phyloP scores from a whole-genome alignment of 1,284 basidiomycete genomes.

The Cutaneotrichosporon spelunceum region DNA sequence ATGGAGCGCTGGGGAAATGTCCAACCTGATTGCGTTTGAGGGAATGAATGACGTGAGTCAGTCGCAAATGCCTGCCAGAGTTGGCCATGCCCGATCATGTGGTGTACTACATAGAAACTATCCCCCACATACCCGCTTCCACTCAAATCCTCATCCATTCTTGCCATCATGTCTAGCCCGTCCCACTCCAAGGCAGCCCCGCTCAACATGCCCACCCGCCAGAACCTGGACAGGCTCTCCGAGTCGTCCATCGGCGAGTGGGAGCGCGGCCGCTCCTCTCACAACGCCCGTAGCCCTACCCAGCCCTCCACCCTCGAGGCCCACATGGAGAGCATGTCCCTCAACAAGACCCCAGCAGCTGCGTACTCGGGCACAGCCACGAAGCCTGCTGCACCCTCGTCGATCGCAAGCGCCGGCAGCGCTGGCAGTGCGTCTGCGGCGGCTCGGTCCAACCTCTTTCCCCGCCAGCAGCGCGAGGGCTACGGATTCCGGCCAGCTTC shows the following conservation, averaged over 20 bases:
- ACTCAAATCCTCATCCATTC: background rate
- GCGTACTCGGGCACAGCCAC: background rate
- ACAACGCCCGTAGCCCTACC: conserved; percentile 40
- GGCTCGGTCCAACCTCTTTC: conserved; percentile 11
- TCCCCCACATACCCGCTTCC: background rate
- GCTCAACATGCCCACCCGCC: conserved; percentile 32
- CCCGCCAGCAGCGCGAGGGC: conserved; percentile 58
- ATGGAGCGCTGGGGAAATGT: no score
- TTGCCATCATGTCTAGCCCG: conserved; percentile 12
- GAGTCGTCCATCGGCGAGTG: conserved; percentile 49
- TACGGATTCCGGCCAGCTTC: conserved; percentile 74
- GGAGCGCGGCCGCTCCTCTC: conserved; percentile 41
- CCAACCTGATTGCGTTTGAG: no score
- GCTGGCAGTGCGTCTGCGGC: background rate
- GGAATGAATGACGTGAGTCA: no score
- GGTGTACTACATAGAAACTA: background rate
- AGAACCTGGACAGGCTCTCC: conserved; percentile 41
- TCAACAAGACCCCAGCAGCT: conserved; percentile 3
- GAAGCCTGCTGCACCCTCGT: conserved; percentile 1
- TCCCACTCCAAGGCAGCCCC: conserved; percentile 18
- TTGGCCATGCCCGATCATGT: conserved; percentile 5
- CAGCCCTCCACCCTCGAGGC: conserved; percentile 28
- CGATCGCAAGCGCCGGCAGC: background rate
- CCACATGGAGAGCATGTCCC: conserved; percentile 12
- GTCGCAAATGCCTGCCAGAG: no score